Percentiles rank a stretch among this genome's conserved stretches.
phyloP scores from a whole-genome alignment of 768 basidiomycete genomes.

The Termitomyces heimii region DNA sequence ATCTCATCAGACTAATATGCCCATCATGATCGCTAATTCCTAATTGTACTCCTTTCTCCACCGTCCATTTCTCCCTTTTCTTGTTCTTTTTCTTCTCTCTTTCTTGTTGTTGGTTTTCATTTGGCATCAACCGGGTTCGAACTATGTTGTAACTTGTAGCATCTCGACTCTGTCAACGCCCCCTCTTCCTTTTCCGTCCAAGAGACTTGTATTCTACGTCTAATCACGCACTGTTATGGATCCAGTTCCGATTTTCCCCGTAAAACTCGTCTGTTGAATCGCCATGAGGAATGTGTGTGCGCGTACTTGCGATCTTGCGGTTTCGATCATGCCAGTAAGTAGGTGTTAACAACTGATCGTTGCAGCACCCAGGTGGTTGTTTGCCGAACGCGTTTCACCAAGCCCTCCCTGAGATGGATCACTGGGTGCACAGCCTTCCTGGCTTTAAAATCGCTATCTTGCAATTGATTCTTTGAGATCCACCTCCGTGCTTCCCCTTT shows the following conservation, averaged over 20 bases:
- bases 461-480: background rate
- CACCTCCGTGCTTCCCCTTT: background rate
- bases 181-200: background rate
- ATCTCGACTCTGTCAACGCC: background rate
- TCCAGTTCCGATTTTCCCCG: background rate
- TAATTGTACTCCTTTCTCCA: background rate
- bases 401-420: background rate
- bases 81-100: background rate
- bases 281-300: background rate
- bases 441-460: background rate
- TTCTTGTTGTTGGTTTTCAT: background rate
- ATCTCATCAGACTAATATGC: background rate
- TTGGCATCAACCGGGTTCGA: background rate
- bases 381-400: too few relatives aligned
- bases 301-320: background rate
- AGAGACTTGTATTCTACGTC: background rate
- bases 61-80: background rate
- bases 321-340: too few relatives aligned
- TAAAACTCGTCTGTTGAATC: background rate
- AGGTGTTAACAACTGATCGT: too few relatives aligned
- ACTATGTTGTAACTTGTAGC: slow-evolving; percentile 5
- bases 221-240: background rate
- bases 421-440: background rate
- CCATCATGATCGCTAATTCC: background rate
- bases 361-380: too few relatives aligned